Percentiles rank a stretch among this genome's conserved stretches.
These are phyloP conservation scores for Tylopilus rubrobrunneus DNA, from an alignment of 768 basidiomycete species.

Conservation along the genomic window DNA sequence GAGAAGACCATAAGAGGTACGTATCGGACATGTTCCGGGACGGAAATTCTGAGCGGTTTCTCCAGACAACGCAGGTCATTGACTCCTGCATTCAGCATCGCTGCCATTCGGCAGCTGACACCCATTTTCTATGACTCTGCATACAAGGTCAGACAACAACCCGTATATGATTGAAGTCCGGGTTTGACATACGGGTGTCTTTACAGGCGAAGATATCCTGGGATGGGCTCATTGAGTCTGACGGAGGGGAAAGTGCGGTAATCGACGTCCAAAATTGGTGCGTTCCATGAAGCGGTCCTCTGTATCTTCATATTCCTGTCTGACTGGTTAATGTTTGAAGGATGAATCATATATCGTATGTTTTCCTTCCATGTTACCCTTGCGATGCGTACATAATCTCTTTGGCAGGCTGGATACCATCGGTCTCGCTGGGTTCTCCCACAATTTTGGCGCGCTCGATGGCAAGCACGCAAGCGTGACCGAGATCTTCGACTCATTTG, in stretches of 20 bases:
- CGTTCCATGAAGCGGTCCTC: conserved; percentile 1
- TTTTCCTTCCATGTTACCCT: no score
- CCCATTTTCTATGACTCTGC: conserved; percentile 39
- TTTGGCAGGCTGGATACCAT: no score
- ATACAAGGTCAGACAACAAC: conserved; percentile 9
- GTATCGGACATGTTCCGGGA: no score
- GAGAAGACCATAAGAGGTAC: conserved; percentile 4
- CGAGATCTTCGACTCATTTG: no score
- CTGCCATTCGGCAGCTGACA: conserved; percentile 15
- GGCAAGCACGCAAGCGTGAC: no score
- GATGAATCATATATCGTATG: no score
- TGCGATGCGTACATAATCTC: no score
- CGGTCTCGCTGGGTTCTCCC: no score
- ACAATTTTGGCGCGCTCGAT: no score
- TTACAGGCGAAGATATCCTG: conserved; percentile 29
- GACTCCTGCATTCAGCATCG: no score
- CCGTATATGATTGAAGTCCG: no score
- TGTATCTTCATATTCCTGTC: neutral
- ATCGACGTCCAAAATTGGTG: conserved; percentile 37
- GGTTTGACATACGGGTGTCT: neutral
- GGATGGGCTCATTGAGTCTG: conserved; percentile 24
- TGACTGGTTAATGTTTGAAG: no score
- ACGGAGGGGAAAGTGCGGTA: conserved; percentile 12
- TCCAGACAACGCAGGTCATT: conserved; percentile 36
- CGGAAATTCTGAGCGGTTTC: neutral